A percentile compares a stretch with the other conserved stretches of the same genome.
These are phyloP conservation scores for Coniella vitis DNA, from an alignment of 2,329 filamentous ascomycete species.

Conservation along the genomic window DNA sequence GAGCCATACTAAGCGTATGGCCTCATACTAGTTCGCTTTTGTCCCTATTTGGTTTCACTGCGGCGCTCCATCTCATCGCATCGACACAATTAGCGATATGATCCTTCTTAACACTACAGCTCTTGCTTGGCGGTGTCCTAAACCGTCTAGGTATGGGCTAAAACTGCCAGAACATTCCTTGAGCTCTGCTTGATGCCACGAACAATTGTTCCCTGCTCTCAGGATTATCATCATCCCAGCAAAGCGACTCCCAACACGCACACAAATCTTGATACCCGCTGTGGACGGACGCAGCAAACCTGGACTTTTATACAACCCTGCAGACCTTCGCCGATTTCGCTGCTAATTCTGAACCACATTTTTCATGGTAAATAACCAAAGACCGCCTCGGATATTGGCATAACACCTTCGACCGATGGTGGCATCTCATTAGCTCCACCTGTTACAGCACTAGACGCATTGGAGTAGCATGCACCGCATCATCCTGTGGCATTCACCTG, in stretches of 20 bases:
- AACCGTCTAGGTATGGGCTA: too few species aligned
- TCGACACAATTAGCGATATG: too few species aligned
- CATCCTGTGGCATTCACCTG: conserved; percentile 19
- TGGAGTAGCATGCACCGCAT: conserved; percentile 23
- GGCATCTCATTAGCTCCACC: conserved; percentile 12
- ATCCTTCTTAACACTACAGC: too few species aligned
- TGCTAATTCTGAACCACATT: conserved; percentile 10
- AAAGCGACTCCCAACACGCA: background rate
- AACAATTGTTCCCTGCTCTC: background rate
- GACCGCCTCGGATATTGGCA: conserved; percentile 9
- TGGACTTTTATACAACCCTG: too few species aligned
- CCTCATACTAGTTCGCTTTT: conserved; percentile 39
- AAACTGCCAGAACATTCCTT: too few species aligned
- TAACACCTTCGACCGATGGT: conserved; percentile 4
- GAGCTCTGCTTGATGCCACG: background rate
- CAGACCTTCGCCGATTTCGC: conserved; percentile 7
- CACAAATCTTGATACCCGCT: conserved; percentile 2
- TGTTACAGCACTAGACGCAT: conserved; percentile 23
- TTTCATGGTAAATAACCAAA: conserved; percentile 14
- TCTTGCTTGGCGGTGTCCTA: too few species aligned
- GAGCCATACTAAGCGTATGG: conserved; percentile 53
- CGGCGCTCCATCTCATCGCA: background rate
- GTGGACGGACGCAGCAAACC: conserved; percentile 6
- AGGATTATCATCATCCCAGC: background rate
- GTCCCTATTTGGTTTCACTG: background rate